phyloP scores from a whole-genome alignment of 1,284 basidiomycete species.

The Neonothopanus nambi region DNA sequence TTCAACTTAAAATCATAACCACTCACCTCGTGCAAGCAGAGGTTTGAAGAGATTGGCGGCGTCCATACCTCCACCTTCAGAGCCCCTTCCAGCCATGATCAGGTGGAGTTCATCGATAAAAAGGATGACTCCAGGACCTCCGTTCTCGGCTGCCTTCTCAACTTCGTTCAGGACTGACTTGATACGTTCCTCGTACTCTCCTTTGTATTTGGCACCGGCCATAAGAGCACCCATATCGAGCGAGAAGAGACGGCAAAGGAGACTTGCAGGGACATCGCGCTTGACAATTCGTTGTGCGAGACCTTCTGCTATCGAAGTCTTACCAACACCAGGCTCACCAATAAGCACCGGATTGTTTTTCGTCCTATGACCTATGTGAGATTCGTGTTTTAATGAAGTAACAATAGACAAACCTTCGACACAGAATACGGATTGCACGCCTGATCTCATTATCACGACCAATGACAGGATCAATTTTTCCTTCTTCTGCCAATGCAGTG shows the following conservation, averaged over 20 bases:
- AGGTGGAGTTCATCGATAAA: conserved; percentile 96
- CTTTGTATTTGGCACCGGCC: conserved; percentile 96
- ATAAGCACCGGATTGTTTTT: conserved; percentile 94
- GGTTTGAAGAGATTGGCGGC: conserved; percentile 91
- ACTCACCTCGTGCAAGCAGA: conserved; percentile 86
- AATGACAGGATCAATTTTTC: conserved; percentile 92
- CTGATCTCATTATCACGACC: conserved; percentile 90
- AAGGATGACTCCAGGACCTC: conserved; percentile 80
- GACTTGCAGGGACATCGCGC: conserved; percentile 88
- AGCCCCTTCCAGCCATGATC: conserved; percentile 84
- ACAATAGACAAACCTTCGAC: conserved; percentile 52
- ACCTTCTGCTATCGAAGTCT: conserved; percentile 94
- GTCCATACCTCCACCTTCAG: conserved; percentile 80
- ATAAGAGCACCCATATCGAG: conserved; percentile 95
- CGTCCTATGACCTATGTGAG: conserved; percentile 50
- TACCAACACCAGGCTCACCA: conserved; percentile 92
- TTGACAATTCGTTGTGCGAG: conserved; percentile 96
- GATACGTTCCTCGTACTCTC: conserved; percentile 97
- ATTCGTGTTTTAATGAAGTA: not conserved
- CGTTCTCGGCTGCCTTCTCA: conserved; percentile 87
- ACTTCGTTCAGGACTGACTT: conserved; percentile 93
- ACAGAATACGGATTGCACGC: conserved; percentile 71
- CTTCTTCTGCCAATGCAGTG: conserved; percentile 85
- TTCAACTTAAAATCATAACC: conserved; percentile 29
- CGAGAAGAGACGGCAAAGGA: conserved; percentile 83